These are phyloP conservation scores for Beta macrorhiza DNA, from an alignment of 179 eudicot species.

Conservation along the genomic window DNA sequence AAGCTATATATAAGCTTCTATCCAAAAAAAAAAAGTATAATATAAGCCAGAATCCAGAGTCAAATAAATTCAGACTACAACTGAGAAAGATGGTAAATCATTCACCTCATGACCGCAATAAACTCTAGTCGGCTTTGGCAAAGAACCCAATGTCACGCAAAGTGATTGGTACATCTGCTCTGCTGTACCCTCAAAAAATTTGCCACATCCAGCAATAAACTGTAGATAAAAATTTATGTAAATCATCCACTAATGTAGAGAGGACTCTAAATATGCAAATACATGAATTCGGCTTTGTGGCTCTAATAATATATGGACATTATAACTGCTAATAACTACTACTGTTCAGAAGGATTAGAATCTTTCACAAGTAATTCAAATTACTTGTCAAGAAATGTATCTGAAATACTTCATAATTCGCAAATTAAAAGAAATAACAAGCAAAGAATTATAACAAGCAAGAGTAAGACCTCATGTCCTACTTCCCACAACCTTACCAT, in stretches of 20 bases:
- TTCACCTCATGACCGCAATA: constrained; percentile 96
- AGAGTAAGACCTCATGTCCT: background rate
- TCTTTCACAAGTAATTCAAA: background rate
- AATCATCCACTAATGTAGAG: constrained; percentile 2
- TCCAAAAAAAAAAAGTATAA: background rate
- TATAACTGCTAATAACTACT: background rate
- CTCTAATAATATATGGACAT: background rate
- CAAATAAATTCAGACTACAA: background rate
- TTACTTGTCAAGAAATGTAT: background rate
- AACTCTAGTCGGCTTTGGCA: constrained; percentile 87
- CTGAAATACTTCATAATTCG: background rate
- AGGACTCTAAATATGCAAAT: background rate
- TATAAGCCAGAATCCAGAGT: background rate
- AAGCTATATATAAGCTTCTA: background rate
- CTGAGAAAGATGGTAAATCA: background rate
- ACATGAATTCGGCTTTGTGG: background rate
- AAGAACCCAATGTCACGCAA: constrained; percentile 75
- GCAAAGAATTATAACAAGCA: constrained; percentile 3
- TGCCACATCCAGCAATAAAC: constrained; percentile 99
- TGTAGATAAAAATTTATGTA: constrained; percentile 30
- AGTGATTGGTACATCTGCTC: constrained; percentile 98
- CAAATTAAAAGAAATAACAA: background rate
- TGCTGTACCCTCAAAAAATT: constrained; percentile 93
- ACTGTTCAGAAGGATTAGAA: background rate
- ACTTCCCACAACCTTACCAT: constrained; percentile 48